Conservation (phyloP, 352 stramenopile species). For the Phytophthora quininea region DNA sequence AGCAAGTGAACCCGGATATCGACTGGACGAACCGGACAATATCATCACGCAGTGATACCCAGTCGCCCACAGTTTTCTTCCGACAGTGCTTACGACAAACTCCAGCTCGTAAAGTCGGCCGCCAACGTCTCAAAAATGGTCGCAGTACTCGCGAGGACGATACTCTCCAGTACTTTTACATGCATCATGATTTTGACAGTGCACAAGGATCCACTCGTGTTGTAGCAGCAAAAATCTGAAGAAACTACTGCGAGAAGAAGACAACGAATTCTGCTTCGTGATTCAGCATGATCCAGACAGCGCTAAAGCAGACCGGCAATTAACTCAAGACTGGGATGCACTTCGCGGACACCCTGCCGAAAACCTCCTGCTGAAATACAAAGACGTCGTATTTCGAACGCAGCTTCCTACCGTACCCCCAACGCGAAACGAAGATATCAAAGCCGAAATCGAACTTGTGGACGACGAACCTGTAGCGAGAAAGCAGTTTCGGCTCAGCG, state of each 20-base stretch:
- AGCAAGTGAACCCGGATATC: neutral
- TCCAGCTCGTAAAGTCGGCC: neutral
- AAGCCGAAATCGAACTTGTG: neutral
- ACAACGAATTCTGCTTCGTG: constrained; percentile 19
- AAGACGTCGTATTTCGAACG: neutral
- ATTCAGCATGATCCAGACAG: neutral
- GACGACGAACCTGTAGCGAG: neutral
- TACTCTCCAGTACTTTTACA: constrained; percentile 1
- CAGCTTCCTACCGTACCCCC: neutral
- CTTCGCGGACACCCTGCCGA: neutral
- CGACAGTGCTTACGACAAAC: neutral
- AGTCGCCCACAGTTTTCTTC: neutral
- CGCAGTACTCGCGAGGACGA: neutral
- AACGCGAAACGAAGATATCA: neutral
- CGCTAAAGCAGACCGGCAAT: neutral
- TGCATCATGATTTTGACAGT: neutral
- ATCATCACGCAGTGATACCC: neutral
- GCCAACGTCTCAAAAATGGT: neutral
- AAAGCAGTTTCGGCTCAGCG: neutral
- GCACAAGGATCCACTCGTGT: neutral
- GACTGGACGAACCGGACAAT: neutral
- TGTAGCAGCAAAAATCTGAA: constrained; percentile 5
- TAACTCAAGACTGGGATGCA: neutral
- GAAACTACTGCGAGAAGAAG: neutral
- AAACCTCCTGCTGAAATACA: neutral